Conservation (phyloP, 108 stramenopile species). For the Cylindrotheca closterium region DNA sequence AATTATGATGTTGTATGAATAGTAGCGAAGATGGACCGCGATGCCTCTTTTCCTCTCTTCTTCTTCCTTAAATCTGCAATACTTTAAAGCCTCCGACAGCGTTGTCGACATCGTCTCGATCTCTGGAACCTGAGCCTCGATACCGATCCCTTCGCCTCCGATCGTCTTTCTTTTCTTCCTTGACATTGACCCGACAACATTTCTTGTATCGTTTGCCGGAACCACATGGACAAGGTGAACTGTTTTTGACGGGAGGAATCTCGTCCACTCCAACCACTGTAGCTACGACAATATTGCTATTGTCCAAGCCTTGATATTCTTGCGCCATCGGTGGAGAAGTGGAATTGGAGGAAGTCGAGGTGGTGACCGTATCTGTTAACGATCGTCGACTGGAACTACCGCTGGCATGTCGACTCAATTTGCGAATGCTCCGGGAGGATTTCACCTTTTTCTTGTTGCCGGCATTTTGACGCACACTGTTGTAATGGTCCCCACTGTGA, state of each 20-base stretch:
- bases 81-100: too few relatives aligned
- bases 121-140: too few relatives aligned
- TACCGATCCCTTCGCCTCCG: too few relatives aligned
- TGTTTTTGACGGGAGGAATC: conserved; percentile 31
- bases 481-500: conserved; percentile 88
- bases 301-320: background rate
- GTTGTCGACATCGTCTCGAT: too few relatives aligned
- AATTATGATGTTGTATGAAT: too few relatives aligned
- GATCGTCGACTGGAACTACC: background rate
- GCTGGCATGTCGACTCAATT: background rate
- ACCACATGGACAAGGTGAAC: conserved; percentile 64
- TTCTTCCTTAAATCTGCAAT: too few relatives aligned
- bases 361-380: background rate
- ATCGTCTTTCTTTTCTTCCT: too few relatives aligned
- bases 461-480: conserved; percentile 53
- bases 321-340: background rate
- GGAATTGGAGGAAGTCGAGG: background rate
- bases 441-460: background rate
- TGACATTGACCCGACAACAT: conserved; percentile 55
- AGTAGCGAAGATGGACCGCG: too few relatives aligned
- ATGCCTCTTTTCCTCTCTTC: too few relatives aligned
- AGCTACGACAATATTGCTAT: background rate
- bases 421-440: background rate
- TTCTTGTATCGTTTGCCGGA: conserved; percentile 66
- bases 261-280: background rate